Base-by-base conservation (phyloP, 345 rosid genomes). In the Euphorbia tirucalli region DNA sequence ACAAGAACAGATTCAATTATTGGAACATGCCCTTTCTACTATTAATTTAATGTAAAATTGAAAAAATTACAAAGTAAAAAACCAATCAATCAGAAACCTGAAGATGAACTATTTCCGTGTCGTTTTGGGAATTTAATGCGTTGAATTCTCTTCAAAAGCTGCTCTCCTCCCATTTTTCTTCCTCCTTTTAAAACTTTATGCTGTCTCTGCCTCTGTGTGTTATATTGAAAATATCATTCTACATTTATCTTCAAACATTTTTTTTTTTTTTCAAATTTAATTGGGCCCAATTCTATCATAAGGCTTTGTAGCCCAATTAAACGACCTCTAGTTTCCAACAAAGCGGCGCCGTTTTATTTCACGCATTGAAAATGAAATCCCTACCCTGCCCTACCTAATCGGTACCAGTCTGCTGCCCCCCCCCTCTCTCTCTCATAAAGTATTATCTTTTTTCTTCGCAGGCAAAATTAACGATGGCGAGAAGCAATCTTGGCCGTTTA, bases 111-210 rank as follows among this genome's bases (percentile, higher is more conserved):
- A 11, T 57, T 49, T 7, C 63, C 69, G 74, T 85, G 91, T 71
- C 93, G 78, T 68, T 80, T 82, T 16, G 96, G 93, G 80, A 90
- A 90, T 74, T 84, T 88, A 72, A 90, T 90, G 13, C 89, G 86
- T 13, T 91, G 88, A 70, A 88, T 82, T 85, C 92, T 86, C 86
- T 75, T 90, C 88, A 87, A 32, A 32, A 63, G 44, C 24, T 77
- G 65, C 69, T 58, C 66, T 37, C 32, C 58, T 0, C 74, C 70
- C 81, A 78, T 75, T 2, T 75, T 2, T 74, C 57, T 43, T 9
- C 60, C 11, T 66, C 35, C n/a, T 55, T 19, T 1, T 31, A 31
- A 31, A 22, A 1, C 5, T 67, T 58, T 48, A 10, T 48, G 48
- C 52, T 44, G 22, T 5, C 27, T 35, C 0, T 1, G 21, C 2